phyloP scores from a whole-genome alignment of 2,329 filamentous ascomycete species.

The Diaporthe sp. region DNA sequence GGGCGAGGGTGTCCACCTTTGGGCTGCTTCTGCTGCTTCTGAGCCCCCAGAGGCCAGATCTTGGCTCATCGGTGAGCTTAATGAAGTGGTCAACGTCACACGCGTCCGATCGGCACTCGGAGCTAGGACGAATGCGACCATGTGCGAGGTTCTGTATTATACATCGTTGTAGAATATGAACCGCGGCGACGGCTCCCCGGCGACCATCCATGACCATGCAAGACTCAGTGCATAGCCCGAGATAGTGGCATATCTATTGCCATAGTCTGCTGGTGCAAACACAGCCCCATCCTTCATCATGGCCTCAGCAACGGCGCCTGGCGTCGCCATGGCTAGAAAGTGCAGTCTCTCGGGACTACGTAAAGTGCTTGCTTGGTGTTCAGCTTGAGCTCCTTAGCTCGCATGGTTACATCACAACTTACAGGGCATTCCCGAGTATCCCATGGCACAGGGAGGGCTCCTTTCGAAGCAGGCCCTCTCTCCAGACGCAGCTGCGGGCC shows the following conservation, averaged over 20 bases:
- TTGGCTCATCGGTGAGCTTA: slow-evolving; percentile 23
- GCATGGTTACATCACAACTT: slow-evolving; percentile 49
- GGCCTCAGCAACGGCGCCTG: slow-evolving; percentile 59
- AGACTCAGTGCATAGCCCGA: slow-evolving; percentile 41
- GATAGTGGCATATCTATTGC: slow-evolving; percentile 39
- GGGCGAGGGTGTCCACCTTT: background rate
- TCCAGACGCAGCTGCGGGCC: slow-evolving; percentile 61
- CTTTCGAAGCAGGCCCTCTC: slow-evolving; percentile 66
- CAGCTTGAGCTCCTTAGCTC: background rate
- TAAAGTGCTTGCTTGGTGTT: slow-evolving; percentile 35
- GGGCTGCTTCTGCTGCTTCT: slow-evolving; percentile 4
- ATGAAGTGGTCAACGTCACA: slow-evolving; percentile 21
- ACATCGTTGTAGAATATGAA: slow-evolving; percentile 43
- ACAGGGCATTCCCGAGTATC: slow-evolving; percentile 68
- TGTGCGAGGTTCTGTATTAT: slow-evolving; percentile 29
- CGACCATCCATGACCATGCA: slow-evolving; percentile 43
- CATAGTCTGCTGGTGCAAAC: slow-evolving; percentile 43
- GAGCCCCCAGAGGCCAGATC: slow-evolving; percentile 9
- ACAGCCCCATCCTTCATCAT: slow-evolving; percentile 37
- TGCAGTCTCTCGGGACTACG: slow-evolving; percentile 51
- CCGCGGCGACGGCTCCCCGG: slow-evolving; percentile 33
- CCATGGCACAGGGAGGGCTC: slow-evolving; percentile 70
- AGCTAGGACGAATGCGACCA: slow-evolving; percentile 16
- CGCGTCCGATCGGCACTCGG: slow-evolving; percentile 19
- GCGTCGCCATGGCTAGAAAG: slow-evolving; percentile 65